Base-by-base conservation (phyloP, 1,284 basidiomycete genomes). In the Hemileia vastatrix region DNA sequence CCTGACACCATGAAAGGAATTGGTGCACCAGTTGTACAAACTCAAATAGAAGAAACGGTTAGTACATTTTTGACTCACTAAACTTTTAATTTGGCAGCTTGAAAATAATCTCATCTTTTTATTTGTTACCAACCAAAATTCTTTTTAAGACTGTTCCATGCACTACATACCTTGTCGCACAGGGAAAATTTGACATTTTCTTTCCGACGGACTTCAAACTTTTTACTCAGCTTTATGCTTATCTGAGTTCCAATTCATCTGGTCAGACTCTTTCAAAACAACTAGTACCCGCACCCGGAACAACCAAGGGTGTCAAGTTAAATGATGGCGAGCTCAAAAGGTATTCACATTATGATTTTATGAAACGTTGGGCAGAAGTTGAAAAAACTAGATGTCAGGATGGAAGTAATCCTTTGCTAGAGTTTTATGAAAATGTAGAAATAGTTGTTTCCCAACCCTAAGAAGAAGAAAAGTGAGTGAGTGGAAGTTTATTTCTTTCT, bases 171-270 rank as follows among this genome's bases (percentile, higher is more conserved):
- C 83, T 94, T 68, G 95, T 98, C 63, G 85, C 87, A 68, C 95
- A 90, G 73, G 95, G 95, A 9, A 94, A 85, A 78, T 99, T 99
- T 76, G 95, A 99, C 77, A 98, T 98, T 67, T 92, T 99, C 80
- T 99, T 98, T 80, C 95, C 95, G 1, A 98, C 94, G 5, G 80
- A 93, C 73, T 99, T 98, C 69, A 83, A 84, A 56, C 82, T 83
- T 19, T 80, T 98, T 24, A 44, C 55, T 1, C 58, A 66, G 9
- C 52, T 72, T 3, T 76, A 77, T 54, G 27, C 45, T 9, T 32
- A 54, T 13, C 55, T 68, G 15, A 48, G n/a, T 36, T 50, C 52
- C 11, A 47, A 9, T 31, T 9, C 31, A 54, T 48, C 18, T 24
- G 31, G 27, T 40, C 44, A 21, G 15, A 48, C 32, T 24, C 36